phyloP scores from a whole-genome alignment of 345 rosid genomes.

The Eucalyptus fibrosa region DNA sequence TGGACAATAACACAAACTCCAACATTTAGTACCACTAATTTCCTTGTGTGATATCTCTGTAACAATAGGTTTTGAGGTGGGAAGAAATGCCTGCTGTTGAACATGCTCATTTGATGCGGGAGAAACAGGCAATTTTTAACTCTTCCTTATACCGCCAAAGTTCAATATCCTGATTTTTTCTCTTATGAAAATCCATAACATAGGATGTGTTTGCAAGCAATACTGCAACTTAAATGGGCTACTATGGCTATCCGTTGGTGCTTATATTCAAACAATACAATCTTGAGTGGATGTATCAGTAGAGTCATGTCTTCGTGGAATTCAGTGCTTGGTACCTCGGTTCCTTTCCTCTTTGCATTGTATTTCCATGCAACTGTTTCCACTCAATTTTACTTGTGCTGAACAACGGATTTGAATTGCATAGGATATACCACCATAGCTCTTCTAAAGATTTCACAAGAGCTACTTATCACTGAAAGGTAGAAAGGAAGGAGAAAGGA shows the following conservation, averaged over 20 bases:
- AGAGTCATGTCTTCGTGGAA: neutral
- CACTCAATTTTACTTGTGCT: neutral
- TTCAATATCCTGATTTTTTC: neutral
- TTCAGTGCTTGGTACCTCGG: neutral
- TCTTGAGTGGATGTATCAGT: neutral
- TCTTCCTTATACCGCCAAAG: neutral
- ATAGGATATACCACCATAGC: neutral
- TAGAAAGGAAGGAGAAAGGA: neutral
- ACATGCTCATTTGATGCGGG: conserved; percentile 74
- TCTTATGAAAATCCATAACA: neutral
- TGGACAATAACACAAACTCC: neutral
- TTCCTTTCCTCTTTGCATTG: neutral
- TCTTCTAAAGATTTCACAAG: neutral
- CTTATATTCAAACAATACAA: neutral
- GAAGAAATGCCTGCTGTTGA: conserved; percentile 84
- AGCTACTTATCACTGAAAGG: neutral
- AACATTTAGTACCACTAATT: neutral
- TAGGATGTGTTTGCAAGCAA: neutral
- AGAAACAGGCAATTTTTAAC: conserved; percentile 59
- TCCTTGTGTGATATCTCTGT: neutral
- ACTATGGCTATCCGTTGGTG: neutral
- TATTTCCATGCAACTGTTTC: neutral
- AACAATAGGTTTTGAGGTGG: conserved; percentile 63
- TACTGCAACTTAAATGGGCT: neutral
- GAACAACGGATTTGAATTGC: neutral